phyloP scores from a whole-genome alignment of 208 protist genomes.

The Jaenimonas drosophilae region DNA sequence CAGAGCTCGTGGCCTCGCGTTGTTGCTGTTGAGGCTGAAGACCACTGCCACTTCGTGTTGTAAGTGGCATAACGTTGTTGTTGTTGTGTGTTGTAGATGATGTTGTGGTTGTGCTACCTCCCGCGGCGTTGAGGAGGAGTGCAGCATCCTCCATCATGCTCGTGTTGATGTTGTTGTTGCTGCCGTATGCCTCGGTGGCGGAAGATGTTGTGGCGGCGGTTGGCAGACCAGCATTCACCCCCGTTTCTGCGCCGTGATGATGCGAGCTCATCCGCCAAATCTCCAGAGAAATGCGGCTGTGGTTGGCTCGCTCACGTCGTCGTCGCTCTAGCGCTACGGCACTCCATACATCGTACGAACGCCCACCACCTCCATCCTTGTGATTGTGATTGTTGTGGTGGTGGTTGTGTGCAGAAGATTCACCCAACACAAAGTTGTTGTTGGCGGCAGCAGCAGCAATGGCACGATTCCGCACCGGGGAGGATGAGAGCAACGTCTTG shows the following conservation, averaged over 20 bases:
- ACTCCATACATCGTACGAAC: no score
- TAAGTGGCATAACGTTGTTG: not conserved
- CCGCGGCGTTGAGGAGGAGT: not conserved
- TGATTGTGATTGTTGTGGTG: no score
- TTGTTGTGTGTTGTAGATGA: not conserved
- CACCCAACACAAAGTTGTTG: no score
- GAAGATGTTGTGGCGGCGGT: not conserved
- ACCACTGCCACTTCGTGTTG: not conserved
- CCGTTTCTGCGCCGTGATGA: conserved; percentile 3
- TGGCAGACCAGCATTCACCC: conserved; percentile 20
- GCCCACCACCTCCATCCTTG: not conserved
- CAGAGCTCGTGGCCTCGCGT: not conserved
- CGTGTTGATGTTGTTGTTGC: not conserved
- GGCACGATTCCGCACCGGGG: no score
- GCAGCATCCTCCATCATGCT: not conserved
- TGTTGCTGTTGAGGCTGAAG: not conserved
- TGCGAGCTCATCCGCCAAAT: conserved; percentile 14
- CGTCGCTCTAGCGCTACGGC: no score
- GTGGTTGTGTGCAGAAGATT: no score
- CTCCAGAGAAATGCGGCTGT: no score
- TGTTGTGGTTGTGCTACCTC: not conserved
- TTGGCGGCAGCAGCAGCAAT: no score
- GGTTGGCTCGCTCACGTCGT: no score
- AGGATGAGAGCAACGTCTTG: no score
- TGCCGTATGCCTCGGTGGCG: not conserved